Evolutionary conservation across 2,329 filamentous ascomycete genomes (phyloP).

Genomic region (Fusarium clavum): DNA sequence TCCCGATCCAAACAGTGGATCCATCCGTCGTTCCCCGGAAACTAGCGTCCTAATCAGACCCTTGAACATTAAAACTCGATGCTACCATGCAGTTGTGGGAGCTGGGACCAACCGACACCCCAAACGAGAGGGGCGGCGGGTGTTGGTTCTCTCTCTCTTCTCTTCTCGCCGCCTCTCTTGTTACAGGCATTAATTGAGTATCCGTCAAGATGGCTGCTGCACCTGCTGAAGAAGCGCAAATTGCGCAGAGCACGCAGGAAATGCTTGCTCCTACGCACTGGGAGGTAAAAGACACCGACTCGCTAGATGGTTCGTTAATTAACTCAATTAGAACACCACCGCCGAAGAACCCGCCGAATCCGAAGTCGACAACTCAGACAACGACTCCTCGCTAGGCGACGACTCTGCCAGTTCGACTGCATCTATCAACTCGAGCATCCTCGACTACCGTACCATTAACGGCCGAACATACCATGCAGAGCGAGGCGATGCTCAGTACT

Average conservation of each 20-base stretch:
- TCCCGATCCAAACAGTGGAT: constrained; percentile 8
- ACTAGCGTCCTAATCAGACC: constrained; percentile 1
- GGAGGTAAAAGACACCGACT: constrained; percentile 14
- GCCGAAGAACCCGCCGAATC: background rate
- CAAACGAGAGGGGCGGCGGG: background rate
- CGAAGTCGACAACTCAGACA: constrained; percentile 1
- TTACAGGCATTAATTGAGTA: too few species aligned
- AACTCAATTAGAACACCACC: constrained; percentile 8
- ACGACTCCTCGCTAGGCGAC: constrained; percentile 29
- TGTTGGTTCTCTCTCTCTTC: background rate
- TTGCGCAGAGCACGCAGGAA: background rate
- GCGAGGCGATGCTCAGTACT: constrained; percentile 36
- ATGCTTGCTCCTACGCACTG: constrained; percentile 38
- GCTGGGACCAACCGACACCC: constrained; percentile 10
- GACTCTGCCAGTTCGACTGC: constrained; percentile 27
- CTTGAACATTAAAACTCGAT: background rate
- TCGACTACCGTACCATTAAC: constrained; percentile 38
- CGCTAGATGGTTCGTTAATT: background rate
- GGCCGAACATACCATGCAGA: constrained; percentile 39
- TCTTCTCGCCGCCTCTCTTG: background rate
- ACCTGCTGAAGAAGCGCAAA: background rate
- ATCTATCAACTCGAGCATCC: constrained; percentile 36
- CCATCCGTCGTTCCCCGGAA: constrained; percentile 9
- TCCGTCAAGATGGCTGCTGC: constrained; percentile 8
- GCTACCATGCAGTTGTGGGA: constrained; percentile 6